Base-by-base conservation (phyloP, 2,329 filamentous ascomycete genomes). In the Monilinia fructigena region DNA sequence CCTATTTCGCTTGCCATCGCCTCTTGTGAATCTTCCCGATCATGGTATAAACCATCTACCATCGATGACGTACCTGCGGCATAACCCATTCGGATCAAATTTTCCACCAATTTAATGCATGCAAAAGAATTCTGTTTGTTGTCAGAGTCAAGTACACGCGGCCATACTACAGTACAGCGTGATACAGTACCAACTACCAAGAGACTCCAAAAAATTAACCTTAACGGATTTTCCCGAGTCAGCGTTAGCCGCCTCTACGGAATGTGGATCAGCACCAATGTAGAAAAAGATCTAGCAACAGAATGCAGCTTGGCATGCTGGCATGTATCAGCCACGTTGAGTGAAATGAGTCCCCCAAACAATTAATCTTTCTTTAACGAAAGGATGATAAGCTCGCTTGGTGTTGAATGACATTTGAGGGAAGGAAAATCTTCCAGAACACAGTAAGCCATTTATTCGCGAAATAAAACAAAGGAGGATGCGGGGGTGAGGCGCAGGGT, bases 251-350 rank as follows among this genome's bases (percentile, higher is more conserved):
- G 18, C 47, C 4, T 26, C 12, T 18, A 38, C 28, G 18, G 45
- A 2, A 45, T 50, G n/a, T 26, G 45, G 45, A 60, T 50, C 58
- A 38, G 45, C 58, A 50, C 45, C 35, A 60, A 42, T 31, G 45
- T 50, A 60, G 28, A 26, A 50, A 35, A 14, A 18, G 42, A 48
- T 60, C 56, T 60, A 40, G 50, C 58, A 60, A n/a, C 45, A 60
- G 28, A 12, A 14, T n/a, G 31, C 28, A 50, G 56, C 20, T 50
- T 38, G 56, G 56, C 56, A 28, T 38, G 28, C 16, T 60, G 28
- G 28, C 14, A 60, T 48, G 28, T 14, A 60, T 31, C 31, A 35
- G 58, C 45, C 58, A 50, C 56, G 45, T 48, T 60, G 28, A 23
- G 26, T 35, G 55, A 59, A 42, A 60, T 48, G 28, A 18, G 56